Conservation (phyloP, 2,329 filamentous ascomycete genomes). For the Fusarium temperatum region DNA sequence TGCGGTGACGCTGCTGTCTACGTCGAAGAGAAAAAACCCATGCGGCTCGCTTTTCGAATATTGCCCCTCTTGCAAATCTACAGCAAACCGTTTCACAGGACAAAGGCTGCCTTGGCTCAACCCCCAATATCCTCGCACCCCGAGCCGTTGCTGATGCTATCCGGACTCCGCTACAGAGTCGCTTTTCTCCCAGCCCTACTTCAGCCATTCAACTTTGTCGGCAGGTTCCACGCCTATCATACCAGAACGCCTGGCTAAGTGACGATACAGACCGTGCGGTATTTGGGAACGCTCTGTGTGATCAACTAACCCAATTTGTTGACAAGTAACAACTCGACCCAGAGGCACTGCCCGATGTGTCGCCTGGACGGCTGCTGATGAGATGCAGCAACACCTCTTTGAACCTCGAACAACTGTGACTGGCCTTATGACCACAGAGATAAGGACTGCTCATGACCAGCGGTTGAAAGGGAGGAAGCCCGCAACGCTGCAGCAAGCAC, state of each 20-base stretch:
- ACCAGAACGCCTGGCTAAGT: background rate
- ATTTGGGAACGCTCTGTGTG: background rate
- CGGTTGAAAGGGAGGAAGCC: background rate
- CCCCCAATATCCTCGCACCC: too few species aligned
- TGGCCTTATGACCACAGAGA: background rate
- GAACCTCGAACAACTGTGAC: background rate
- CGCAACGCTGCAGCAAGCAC: background rate
- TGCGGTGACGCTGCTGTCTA: fast-evolving
- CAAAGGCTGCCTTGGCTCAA: fast-evolving
- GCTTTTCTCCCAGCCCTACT: background rate
- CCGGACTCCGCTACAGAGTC: background rate
- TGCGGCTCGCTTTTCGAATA: fast-evolving
- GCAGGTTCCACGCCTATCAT: background rate
- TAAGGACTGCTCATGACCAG: too few species aligned
- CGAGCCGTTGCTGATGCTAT: too few species aligned
- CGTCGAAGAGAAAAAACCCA: too few species aligned
- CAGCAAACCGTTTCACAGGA: background rate
- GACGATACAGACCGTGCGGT: background rate
- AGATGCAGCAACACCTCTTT: background rate
- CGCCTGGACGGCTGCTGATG: background rate
- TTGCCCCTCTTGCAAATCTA: background rate
- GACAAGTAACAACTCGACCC: background rate
- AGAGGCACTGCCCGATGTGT: background rate
- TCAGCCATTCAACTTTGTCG: background rate
- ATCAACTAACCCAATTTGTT: too few species aligned